A percentile compares a stretch with the other conserved stretches of the same genome.
Evolutionary conservation across 139 green algal genomes (phyloP).

Genomic region (Chlorella sp.): DNA sequence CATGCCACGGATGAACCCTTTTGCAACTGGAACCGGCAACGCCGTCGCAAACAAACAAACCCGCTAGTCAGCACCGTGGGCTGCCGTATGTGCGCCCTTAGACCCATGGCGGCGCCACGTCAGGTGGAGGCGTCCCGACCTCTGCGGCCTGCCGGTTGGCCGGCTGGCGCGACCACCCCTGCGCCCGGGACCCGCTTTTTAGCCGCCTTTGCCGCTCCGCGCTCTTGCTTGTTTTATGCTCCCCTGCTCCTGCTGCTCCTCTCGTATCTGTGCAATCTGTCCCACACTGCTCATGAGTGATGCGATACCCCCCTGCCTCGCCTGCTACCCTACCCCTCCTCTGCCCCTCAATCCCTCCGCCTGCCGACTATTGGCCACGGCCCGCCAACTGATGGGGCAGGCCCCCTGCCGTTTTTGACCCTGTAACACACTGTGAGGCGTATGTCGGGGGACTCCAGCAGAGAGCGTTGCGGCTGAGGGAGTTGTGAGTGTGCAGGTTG

Average conservation of each 20-base stretch:
- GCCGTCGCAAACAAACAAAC: too few relatives aligned
- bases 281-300: neutral
- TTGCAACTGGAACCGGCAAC: neutral
- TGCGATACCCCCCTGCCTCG: neutral
- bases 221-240: neutral
- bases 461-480: too few relatives aligned
- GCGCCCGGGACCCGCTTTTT: too few relatives aligned
- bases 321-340: neutral
- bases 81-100: too few relatives aligned
- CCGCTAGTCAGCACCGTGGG: too few relatives aligned
- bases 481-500: too few relatives aligned
- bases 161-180: too few relatives aligned
- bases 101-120: too few relatives aligned
- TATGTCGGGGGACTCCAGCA: neutral
- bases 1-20: too few relatives aligned
- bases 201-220: neutral
- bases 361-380: neutral
- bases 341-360: neutral
- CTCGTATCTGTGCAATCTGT: neutral
- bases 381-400: neutral
- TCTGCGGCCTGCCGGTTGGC: too few relatives aligned
- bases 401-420: neutral
- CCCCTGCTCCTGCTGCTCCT: neutral
- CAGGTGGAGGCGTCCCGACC: too few relatives aligned
- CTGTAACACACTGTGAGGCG: neutral